A percentile compares a stretch with the other conserved stretches of the same genome.
These are phyloP conservation scores for Bromus sterilis DNA, from an alignment of 176 grass and related monocot species.

Conservation along the genomic window DNA sequence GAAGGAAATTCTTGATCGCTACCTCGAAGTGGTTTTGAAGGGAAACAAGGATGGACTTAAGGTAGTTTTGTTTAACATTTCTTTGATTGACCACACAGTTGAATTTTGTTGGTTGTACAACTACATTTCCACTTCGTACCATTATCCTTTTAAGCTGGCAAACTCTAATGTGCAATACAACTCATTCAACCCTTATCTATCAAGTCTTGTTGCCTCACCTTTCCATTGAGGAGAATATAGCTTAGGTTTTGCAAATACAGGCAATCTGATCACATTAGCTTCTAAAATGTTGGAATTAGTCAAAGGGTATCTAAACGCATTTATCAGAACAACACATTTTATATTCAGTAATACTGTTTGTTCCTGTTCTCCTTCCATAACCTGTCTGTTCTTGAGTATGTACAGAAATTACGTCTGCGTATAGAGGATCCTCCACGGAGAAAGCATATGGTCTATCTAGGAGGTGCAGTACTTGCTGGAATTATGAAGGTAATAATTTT, in stretches of 20 bases:
- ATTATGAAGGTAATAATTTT: conserved; percentile 84
- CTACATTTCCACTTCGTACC: neutral
- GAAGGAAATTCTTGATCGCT: conserved; percentile 94
- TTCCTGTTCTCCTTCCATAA: neutral
- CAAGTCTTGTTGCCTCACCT: neutral
- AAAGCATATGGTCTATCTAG: conserved; percentile 97
- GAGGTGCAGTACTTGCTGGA: conserved; percentile 91
- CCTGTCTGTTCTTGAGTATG: neutral
- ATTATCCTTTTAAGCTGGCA: neutral
- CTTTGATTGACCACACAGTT: neutral
- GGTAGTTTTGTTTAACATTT: conserved; percentile 29
- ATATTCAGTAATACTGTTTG: neutral
- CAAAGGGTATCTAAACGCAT: neutral
- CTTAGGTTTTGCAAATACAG: neutral
- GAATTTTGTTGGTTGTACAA: neutral
- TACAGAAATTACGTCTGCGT: conserved; percentile 77
- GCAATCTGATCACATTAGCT: neutral
- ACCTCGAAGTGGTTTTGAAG: conserved; percentile 86
- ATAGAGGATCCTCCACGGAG: conserved; percentile 94
- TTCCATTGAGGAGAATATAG: neutral
- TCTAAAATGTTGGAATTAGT: neutral
- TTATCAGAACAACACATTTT: neutral
- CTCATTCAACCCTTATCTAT: neutral
- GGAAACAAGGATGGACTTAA: conserved; percentile 93
- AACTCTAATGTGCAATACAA: neutral